Conservation (phyloP, 148 eudicot genomes). For the Amaranthus hypochondriacus region DNA sequence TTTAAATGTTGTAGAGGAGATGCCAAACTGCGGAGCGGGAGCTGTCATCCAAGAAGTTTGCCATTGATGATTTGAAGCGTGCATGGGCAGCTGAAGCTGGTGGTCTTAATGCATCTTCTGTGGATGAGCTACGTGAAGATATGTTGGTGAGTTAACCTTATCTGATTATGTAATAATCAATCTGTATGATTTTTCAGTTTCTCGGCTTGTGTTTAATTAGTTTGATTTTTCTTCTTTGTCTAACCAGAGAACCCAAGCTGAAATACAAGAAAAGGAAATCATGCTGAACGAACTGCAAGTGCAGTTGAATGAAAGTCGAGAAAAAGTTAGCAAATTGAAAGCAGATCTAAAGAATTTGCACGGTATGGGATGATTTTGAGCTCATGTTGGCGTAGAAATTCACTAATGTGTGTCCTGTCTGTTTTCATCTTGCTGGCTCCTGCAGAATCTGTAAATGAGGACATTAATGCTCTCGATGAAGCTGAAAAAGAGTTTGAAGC, state of each 20-base stretch:
- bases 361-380: slow-evolving; percentile 42
- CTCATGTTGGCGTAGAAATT: slow-evolving; percentile 4
- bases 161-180: slow-evolving; percentile 8
- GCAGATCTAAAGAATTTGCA: slow-evolving; percentile 49
- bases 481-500: slow-evolving; percentile 50
- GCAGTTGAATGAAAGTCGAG: slow-evolving; percentile 43
- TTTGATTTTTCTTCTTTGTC: background rate
- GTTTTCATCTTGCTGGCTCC: slow-evolving; percentile 1
- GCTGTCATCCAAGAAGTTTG: slow-evolving; percentile 38
- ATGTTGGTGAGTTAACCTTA: slow-evolving; percentile 47
- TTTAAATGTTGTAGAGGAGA: slow-evolving; percentile 48
- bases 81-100: slow-evolving; percentile 48
- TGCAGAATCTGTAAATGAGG: slow-evolving; percentile 74
- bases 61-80: slow-evolving; percentile 56
- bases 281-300: slow-evolving; percentile 36
- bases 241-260: slow-evolving; percentile 49
- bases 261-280: slow-evolving; percentile 48
- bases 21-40: slow-evolving; percentile 39
- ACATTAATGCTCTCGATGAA: slow-evolving; percentile 51
- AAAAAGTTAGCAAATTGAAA: slow-evolving; percentile 46
- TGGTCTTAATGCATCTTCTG: slow-evolving; percentile 44
- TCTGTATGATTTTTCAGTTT: background rate
- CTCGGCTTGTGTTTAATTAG: slow-evolving; percentile 1
- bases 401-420: slow-evolving; percentile 3
- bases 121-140: slow-evolving; percentile 72